These are phyloP conservation scores for Halteria grandinella DNA, from an alignment of 73 alveolate genomes.

Conservation along the genomic window DNA sequence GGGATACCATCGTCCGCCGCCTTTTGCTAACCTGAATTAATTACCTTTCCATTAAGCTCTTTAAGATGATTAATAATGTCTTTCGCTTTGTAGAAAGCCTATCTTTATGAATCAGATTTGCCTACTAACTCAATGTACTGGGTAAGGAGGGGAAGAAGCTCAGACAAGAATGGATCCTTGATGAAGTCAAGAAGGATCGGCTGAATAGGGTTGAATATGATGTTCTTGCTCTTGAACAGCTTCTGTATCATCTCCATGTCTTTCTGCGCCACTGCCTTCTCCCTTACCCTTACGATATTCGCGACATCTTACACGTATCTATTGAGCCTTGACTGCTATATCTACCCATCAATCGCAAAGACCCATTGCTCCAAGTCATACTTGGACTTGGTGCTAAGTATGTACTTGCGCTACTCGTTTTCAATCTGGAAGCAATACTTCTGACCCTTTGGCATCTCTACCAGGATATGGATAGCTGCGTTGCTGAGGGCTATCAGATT, in stretches of 20 bases:
- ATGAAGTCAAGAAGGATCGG: conserved; percentile 45
- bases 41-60: not conserved
- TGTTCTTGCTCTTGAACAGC: conserved; percentile 46
- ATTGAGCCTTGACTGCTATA: conserved; percentile 30
- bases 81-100: conserved; percentile 37
- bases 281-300: not conserved
- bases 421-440: conserved; percentile 50
- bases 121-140: conserved; percentile 14
- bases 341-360: conserved; percentile 30
- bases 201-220: conserved; percentile 34
- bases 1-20: not conserved
- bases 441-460: not conserved
- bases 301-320: conserved; percentile 29
- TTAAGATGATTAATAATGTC: conserved; percentile 6
- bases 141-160: conserved; percentile 32
- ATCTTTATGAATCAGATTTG: conserved; percentile 26
- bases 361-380: conserved; percentile 55
- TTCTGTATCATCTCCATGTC: conserved; percentile 33
- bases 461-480: conserved; percentile 4
- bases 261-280: not conserved
- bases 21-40: conserved; percentile 1
- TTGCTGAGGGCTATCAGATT: conserved; percentile 33
- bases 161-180: conserved; percentile 46
- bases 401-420: conserved; percentile 39
- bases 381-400: conserved; percentile 28